phyloP scores from a whole-genome alignment of 768 basidiomycete genomes.

The Auriculariales sp. region DNA sequence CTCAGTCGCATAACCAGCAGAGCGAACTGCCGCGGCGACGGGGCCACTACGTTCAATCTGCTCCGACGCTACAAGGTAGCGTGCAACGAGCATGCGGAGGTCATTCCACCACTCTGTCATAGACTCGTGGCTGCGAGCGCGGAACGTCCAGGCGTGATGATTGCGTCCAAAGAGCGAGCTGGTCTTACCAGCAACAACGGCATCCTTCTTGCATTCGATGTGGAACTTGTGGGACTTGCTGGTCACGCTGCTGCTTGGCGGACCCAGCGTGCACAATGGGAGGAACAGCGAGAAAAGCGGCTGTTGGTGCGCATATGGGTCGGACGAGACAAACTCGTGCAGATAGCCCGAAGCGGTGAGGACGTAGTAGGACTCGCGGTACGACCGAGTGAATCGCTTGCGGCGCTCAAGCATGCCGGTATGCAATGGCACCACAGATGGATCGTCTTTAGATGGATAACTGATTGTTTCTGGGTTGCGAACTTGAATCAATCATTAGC shows the following conservation, averaged over 20 bases:
- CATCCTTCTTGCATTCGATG: constrained; percentile 83
- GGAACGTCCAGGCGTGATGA: constrained; percentile 76
- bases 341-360: constrained; percentile 93
- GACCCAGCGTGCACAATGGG: constrained; percentile 89
- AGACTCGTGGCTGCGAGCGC: constrained; percentile 78
- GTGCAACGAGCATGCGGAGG: constrained; percentile 78
- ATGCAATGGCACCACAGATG: constrained; percentile 73
- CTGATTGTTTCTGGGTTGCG: constrained; percentile 60
- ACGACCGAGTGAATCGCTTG: constrained; percentile 82
- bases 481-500: too few species aligned
- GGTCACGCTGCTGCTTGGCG: constrained; percentile 50
- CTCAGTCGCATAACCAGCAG: constrained; percentile 77
- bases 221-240: constrained; percentile 88
- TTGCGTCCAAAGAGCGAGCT: constrained; percentile 16
- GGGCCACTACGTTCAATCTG: constrained; percentile 85
- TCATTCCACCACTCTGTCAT: constrained; percentile 99
- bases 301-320: constrained; percentile 40
- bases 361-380: constrained; percentile 78
- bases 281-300: constrained; percentile 85
- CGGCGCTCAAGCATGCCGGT: constrained; percentile 86
- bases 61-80: constrained; percentile 90
- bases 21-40: constrained; percentile 80
- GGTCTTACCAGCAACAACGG: constrained; percentile 22
- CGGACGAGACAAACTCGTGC: constrained; percentile 76
- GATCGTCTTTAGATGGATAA: constrained; percentile 87